phyloP scores from a whole-genome alignment of 2,329 filamentous ascomycete species.

The Colletotrichum liriopes region DNA sequence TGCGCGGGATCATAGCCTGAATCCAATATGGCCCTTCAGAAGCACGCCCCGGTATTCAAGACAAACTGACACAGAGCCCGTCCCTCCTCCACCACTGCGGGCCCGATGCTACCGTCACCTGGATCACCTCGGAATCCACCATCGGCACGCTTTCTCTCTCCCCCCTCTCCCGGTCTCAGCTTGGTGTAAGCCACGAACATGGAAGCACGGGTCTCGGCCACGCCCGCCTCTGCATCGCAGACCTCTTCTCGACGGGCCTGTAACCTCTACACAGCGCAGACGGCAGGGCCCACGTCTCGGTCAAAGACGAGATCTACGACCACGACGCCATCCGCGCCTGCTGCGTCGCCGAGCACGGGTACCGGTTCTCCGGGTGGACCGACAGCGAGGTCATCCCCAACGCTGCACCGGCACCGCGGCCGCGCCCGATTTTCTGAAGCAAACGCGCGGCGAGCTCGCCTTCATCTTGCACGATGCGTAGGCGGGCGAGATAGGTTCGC shows the following conservation, averaged over 20 bases:
- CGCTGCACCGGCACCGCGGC: conserved; percentile 66
- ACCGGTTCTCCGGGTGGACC: conserved; percentile 58
- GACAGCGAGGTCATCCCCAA: conserved; percentile 68
- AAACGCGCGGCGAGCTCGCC: conserved; percentile 69
- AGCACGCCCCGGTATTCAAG: neutral
- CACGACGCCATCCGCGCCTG: conserved; percentile 63
- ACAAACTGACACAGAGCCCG: neutral
- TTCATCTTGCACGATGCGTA: conserved; percentile 65
- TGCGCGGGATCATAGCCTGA: neutral
- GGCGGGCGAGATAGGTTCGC: conserved; percentile 67
- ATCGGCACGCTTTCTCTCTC: conserved; percentile 12
- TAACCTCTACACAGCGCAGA: conserved; percentile 61
- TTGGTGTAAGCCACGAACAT: neutral
- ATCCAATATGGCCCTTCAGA: neutral
- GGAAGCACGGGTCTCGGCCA: conserved; percentile 56
- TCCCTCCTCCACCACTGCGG: conserved; percentile 48
- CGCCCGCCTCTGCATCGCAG: conserved; percentile 66
- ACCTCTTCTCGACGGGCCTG: conserved; percentile 59
- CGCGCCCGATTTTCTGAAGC: conserved; percentile 49
- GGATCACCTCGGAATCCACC: conserved; percentile 38
- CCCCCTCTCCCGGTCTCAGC: neutral
- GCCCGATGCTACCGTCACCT: conserved; percentile 48
- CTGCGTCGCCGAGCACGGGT: conserved; percentile 52
- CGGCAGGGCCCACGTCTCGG: conserved; percentile 64
- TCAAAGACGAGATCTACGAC: conserved; percentile 60